Evolutionary conservation across 768 basidiomycete species (phyloP), one percentile per base, ranked within the genome.

Genomic region (Collybiopsis luxurians): DNA sequence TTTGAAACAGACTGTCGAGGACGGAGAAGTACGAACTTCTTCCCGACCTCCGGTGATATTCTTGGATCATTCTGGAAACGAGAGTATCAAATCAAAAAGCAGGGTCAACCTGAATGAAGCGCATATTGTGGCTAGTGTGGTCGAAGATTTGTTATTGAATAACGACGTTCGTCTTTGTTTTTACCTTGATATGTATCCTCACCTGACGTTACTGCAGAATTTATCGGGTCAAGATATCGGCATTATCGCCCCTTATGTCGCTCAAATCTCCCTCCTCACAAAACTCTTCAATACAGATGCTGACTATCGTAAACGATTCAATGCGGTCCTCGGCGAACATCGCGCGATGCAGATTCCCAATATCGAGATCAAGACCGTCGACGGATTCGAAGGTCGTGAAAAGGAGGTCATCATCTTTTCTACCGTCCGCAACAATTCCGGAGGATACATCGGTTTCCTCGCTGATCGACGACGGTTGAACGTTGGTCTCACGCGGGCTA

Each of bases 341-440:
- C 84, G 92, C 24, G 84, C 79, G 19, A 74, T 80, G 71, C 85
- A 95, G 61, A 69, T 92, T 6, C 65, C 73, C 0, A 68, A 81
- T 52, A 79, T 97, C 51, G 94, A 96, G 69, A 81, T 96, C 64
- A 92, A 90, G 74, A 96, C 94, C 0, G 94, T 97, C 13, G 94
- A 97, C 63, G 94, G 94, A 19, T 97, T 95, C 68, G 92, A 97
- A 69, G 94, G 94, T 12, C 81, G 92, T 44, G 92, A 97, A 74
- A 96, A 96, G 73, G 89, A 92, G 28, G 84, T 96, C 40, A 90
- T 97, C 60, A 79, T 97, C 42, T 95, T 97, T 69, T 92, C 90
- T 40, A 95, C 93, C 2, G 93, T 95, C 48, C 80, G 95, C 52
- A 90, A 89, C 68, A 97, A 97, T 64, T 63, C 75, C 2, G 72